phyloP scores from a whole-genome alignment of 2,329 filamentous ascomycete species.

The Cladosporium sp. region DNA sequence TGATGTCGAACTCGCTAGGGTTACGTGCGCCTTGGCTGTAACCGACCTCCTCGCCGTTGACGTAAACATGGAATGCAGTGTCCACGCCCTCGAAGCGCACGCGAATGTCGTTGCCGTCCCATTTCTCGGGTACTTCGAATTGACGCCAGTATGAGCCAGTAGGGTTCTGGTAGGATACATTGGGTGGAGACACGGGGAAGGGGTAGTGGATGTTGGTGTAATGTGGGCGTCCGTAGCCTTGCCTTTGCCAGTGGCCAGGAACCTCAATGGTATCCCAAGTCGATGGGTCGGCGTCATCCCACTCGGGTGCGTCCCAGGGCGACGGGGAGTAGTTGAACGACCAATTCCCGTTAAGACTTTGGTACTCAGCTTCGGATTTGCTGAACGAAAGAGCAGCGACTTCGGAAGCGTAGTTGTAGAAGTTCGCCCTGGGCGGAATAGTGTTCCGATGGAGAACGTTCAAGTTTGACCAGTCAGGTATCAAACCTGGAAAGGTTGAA shows the following conservation, averaged over 20 bases:
- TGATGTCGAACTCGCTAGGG: slow-evolving; percentile 68
- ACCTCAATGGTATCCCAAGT: slow-evolving; percentile 60
- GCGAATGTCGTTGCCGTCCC: slow-evolving; percentile 56
- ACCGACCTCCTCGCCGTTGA: slow-evolving; percentile 64
- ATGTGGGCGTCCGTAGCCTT: slow-evolving; percentile 68
- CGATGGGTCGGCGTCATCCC: slow-evolving; percentile 10
- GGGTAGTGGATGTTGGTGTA: slow-evolving; percentile 70
- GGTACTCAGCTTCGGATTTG: slow-evolving; percentile 15
- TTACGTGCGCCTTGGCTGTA: slow-evolving; percentile 71
- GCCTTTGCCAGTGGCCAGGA: slow-evolving; percentile 69
- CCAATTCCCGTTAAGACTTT: slow-evolving; percentile 16
- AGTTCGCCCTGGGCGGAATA: slow-evolving; percentile 16
- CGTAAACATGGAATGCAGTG: slow-evolving; percentile 67
- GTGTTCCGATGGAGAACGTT: slow-evolving; percentile 20
- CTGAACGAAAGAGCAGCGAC: slow-evolving; percentile 13
- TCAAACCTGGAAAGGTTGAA: slow-evolving; percentile 18
- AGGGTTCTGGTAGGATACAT: slow-evolving; percentile 62
- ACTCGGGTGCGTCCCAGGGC: slow-evolving; percentile 16
- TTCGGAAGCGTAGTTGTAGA: slow-evolving; percentile 21
- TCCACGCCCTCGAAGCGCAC: slow-evolving; percentile 71
- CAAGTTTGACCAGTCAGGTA: slow-evolving; percentile 22
- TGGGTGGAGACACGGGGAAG: slow-evolving; percentile 65
- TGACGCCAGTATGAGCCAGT: slow-evolving; percentile 62
- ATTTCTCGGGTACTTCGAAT: slow-evolving; percentile 56
- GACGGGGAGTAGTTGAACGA: slow-evolving; percentile 10